Conservation (phyloP, 352 stramenopile genomes). For the Phytophthora rubi region DNA sequence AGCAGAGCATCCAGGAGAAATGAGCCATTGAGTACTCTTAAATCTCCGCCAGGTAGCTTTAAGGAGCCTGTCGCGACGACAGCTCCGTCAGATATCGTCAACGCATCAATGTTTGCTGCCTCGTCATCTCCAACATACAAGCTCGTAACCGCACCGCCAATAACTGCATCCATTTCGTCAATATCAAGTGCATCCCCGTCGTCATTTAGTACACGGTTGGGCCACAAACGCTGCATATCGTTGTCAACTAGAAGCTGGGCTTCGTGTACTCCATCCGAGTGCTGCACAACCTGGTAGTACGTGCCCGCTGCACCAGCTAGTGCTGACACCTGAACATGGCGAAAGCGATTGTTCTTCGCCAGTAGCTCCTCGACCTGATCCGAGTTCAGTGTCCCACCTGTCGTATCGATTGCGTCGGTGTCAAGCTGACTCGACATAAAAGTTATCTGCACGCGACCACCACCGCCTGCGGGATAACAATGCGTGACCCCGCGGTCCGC, state of each 20-base stretch:
- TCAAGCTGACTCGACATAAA: constrained; percentile 74
- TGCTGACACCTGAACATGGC: constrained; percentile 45
- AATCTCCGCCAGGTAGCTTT: constrained; percentile 41
- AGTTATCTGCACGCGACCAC: constrained; percentile 69
- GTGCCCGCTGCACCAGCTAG: constrained; percentile 63
- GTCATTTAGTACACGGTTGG: constrained; percentile 32
- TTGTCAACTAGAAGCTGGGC: constrained; percentile 55
- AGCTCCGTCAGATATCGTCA: constrained; percentile 58
- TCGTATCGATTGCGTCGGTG: constrained; percentile 59
- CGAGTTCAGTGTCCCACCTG: constrained; percentile 45
- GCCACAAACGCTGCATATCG: constrained; percentile 39
- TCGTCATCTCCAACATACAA: constrained; percentile 40
- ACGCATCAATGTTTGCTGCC: constrained; percentile 34
- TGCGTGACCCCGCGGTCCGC: constrained; percentile 36
- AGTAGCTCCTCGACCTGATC: constrained; percentile 33
- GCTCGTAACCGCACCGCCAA: constrained; percentile 58
- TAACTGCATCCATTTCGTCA: constrained; percentile 35
- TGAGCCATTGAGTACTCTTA: constrained; percentile 57
- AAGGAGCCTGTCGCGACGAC: constrained; percentile 50
- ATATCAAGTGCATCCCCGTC: constrained; percentile 31
- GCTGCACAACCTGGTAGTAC: constrained; percentile 66
- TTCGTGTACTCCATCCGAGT: constrained; percentile 56
- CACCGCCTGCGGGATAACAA: constrained; percentile 68
- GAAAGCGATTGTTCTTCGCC: constrained; percentile 38
- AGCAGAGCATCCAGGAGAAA: constrained; percentile 52